Evolutionary conservation across 2,329 filamentous ascomycete genomes (phyloP), one percentile per base, ranked within the genome.

Genomic region (Dendrostoma leiphaemia): DNA sequence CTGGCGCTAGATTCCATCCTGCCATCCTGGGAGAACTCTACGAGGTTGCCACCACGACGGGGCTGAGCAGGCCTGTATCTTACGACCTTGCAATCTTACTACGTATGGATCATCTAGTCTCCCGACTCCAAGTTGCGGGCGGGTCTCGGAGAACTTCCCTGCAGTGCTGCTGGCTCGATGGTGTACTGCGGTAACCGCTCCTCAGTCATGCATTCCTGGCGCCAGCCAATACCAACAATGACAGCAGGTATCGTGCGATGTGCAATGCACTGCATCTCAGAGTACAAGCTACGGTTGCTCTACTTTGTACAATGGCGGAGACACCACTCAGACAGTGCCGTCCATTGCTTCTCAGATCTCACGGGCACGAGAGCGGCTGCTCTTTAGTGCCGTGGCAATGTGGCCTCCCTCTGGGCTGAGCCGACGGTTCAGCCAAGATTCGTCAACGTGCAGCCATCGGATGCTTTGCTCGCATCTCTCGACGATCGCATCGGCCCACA

Each of bases 31-130:
- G 51, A 53, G 21, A 19, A 23, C 24, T 28, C 29, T 49, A 19
- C 50, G 35, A 47, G 49, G 32, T 50, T 45, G 50, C 50, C 52
- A 50, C 50, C 44, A n/a, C 40, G 35, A 41, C n/a, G 35, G 19
- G 49, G 44, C 31, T 47, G 50, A 43, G 44, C 35, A 48, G 54
- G 44, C 50, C 53, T 43, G 48, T 53, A 56, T 48, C 54, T 53
- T 56, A 56, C 54, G 54, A 48, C 49, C 34, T 29, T 37, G 54
- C 51, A 45, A 49, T 45, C 38, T 41, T 56, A 54, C 54, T 37
- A 41, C 49, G 32, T 46, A 49, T 35, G 41, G 37, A 32, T 23
- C 29, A 53, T 28, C 28, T 46, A 49, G 37, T 21, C 29, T 35
- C 44, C 43, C 46, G 24, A 48, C 48, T 34, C 43, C 26, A 52